phyloP scores from a whole-genome alignment of 148 eudicot genomes.

The Camellia sinensis region DNA sequence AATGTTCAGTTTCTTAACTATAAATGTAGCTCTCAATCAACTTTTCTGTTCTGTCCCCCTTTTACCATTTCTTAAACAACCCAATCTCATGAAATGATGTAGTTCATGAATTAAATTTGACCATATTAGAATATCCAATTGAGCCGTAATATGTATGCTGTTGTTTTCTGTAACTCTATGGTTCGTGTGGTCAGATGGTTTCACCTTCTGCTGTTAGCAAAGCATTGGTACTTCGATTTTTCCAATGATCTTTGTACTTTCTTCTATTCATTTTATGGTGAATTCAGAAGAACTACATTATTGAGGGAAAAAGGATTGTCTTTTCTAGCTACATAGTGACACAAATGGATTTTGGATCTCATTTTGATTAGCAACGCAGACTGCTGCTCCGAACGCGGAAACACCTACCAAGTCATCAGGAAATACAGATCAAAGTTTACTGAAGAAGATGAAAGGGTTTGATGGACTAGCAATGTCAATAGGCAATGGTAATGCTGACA shows the following conservation, averaged over 20 bases:
- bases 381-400: conserved; percentile 61
- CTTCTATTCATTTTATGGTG: background rate
- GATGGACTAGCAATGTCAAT: conserved; percentile 93
- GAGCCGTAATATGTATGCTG: conserved; percentile 7
- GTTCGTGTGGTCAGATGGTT: background rate
- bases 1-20: background rate
- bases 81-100: background rate
- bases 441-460: conserved; percentile 72
- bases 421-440: conserved; percentile 55
- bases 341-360: background rate
- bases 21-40: background rate
- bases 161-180: background rate
- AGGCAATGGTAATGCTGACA: conserved; percentile 59
- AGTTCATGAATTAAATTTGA: background rate
- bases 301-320: background rate
- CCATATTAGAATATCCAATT: background rate
- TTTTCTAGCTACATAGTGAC: background rate
- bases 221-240: conserved; percentile 24
- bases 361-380: conserved; percentile 35
- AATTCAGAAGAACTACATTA: background rate
- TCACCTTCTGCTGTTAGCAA: conserved; percentile 24
- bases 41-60: background rate
- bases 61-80: background rate
- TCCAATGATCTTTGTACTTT: background rate
- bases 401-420: conserved; percentile 70